Conservation (phyloP, 2,329 filamentous ascomycete species). For the Diaporthe caulivora region DNA sequence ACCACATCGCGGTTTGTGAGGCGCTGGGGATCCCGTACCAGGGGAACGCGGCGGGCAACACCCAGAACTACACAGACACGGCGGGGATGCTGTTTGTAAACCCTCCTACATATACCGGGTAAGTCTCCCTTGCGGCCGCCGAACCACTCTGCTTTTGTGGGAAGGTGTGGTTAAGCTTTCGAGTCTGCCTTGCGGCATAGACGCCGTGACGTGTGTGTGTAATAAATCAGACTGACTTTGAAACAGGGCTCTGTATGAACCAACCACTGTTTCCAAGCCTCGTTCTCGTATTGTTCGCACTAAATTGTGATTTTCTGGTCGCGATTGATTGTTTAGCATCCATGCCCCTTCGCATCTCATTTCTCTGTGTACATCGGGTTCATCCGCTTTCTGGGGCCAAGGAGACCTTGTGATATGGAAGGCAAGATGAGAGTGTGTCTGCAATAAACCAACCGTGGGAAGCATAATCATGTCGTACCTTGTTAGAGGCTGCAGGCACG, state of each 20-base stretch:
- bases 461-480: slow-evolving; percentile 28
- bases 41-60: slow-evolving; percentile 79
- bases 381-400: not conserved
- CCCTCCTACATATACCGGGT: slow-evolving; percentile 63
- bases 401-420: not conserved
- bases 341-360: not conserved
- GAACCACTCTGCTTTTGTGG: not conserved
- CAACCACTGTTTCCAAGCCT: slow-evolving; percentile 8
- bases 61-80: slow-evolving; percentile 65
- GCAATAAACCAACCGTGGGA: not conserved
- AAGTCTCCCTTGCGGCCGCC: slow-evolving; percentile 42
- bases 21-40: slow-evolving; percentile 59
- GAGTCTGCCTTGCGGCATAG: slow-evolving; percentile 13
- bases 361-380: not conserved
- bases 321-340: not conserved
- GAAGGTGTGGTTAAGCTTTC: not conserved
- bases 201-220: not conserved
- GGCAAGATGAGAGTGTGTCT: not conserved
- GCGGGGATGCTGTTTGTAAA: slow-evolving; percentile 62
- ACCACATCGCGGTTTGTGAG: slow-evolving; percentile 65
- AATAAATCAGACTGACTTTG: slow-evolving; percentile 29
- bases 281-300: slow-evolving; percentile 32
- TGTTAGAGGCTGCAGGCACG: slow-evolving; percentile 1
- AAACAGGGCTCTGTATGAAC: slow-evolving; percentile 35
- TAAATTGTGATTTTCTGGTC: slow-evolving; percentile 17